Evolutionary conservation across 2,329 filamentous ascomycete genomes (phyloP), one percentile per base, ranked within the genome.

Genomic region (Pseudovirgaria hyperparasitica): DNA sequence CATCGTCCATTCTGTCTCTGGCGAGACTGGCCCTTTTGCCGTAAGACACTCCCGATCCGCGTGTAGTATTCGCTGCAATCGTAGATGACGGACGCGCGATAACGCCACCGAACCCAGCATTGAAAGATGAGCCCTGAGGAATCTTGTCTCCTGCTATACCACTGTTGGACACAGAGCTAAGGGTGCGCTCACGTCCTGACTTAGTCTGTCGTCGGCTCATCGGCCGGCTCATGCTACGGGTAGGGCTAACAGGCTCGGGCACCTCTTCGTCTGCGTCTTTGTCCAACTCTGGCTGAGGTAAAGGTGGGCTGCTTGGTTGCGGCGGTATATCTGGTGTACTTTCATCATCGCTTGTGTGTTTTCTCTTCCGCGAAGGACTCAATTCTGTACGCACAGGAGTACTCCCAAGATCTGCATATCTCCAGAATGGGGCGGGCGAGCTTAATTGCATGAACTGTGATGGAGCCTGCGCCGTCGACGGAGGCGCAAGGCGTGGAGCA

Each of bases 401-500:
- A 51, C 74, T 82, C 15, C 71, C 70, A 32, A 82, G 69, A 38
- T 85, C 79, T 21, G 79, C 75, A 52, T 81, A 90, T 50, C 82
- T 85, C 82, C 82, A 92, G 52, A 92, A 90, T 0, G 82, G 81
- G 1, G 82, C 82, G 0, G 82, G 82, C 17, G 79, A 85, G 40
- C 77, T 84, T 23, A 82, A 85, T 18, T 82, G 80, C 70, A 87
- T 84, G 50, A 84, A 82, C 44, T 85, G 79, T 45, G 79, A 86
- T 7, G 82, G 82, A 29, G 81, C 66, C 46, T 86, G 79, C 5
- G 79, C 73, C 5, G 82, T 87, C 43, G 78, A 85, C 0, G 82
- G 81, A 16, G 82, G 82, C 1, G 77, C 80, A 21, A 87, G 65
- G 39, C 70, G 72, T 16, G 82, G 81, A 35, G 81, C 72, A 33